Conservation (phyloP, 2,329 filamentous ascomycete genomes). For the Aspergillus ibericus region DNA sequence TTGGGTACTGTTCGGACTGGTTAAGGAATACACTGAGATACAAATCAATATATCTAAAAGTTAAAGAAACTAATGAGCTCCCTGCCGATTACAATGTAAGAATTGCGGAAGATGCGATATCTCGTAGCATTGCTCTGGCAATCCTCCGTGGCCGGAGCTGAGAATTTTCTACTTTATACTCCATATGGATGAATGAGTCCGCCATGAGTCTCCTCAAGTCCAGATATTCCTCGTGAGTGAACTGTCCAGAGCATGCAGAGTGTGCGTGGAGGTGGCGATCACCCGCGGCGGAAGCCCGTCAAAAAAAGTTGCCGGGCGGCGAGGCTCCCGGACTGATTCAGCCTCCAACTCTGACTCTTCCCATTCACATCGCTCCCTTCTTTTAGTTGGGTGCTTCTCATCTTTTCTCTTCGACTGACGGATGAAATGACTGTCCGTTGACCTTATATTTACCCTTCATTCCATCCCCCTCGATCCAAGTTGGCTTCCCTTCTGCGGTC, state of each 20-base stretch:
- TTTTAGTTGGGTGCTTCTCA: too few relatives aligned
- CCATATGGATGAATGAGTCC: too few relatives aligned
- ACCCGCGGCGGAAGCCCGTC: neutral
- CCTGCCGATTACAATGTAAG: neutral
- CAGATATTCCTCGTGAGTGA: too few relatives aligned
- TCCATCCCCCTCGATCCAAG: constrained; percentile 23
- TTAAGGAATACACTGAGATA: neutral
- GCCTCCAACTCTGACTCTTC: neutral
- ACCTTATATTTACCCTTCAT: neutral
- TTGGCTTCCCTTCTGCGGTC: constrained; percentile 38
- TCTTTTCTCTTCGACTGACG: neutral
- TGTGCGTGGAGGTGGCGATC: neutral
- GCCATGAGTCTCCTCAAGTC: too few relatives aligned
- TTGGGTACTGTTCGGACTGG: constrained; percentile 9
- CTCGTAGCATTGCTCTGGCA: neutral
- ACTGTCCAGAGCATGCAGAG: too few relatives aligned
- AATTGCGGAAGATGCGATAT: neutral
- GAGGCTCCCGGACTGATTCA: neutral
- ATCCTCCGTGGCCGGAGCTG: neutral
- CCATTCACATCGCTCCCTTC: neutral
- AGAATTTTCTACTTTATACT: too few relatives aligned
- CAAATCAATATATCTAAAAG: neutral
- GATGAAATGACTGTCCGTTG: constrained; percentile 2
- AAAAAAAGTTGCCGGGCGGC: neutral
- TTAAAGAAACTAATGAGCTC: neutral